These are phyloP conservation scores for Flaveria trinervia DNA, from an alignment of 129 eudicot genomes.

Conservation along the genomic window DNA sequence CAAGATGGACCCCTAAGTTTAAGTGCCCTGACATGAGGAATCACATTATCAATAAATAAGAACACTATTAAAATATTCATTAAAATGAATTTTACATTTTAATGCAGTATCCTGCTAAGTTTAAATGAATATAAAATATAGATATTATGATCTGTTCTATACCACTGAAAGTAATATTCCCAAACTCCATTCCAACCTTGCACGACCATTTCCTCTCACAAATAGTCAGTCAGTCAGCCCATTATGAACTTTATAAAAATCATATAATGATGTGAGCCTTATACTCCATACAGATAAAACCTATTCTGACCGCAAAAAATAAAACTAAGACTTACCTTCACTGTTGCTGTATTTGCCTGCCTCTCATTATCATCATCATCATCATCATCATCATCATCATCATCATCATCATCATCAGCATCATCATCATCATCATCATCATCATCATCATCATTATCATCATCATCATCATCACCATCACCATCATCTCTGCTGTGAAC, in stretches of 20 bases:
- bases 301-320: slow-evolving; percentile 24
- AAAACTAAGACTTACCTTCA: slow-evolving; percentile 33
- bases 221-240: slow-evolving; percentile 21
- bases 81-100: background rate
- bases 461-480: slow-evolving; percentile 14
- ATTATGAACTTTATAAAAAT: slow-evolving; percentile 30
- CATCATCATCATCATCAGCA: background rate
- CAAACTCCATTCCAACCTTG: slow-evolving; percentile 15
- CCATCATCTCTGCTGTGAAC: slow-evolving; percentile 17
- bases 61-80: background rate
- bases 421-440: slow-evolving; percentile 3
- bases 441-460: slow-evolving; percentile 11
- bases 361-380: background rate
- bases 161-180: slow-evolving; percentile 23
- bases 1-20: too few relatives aligned
- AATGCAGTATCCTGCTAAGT: background rate
- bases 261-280: slow-evolving; percentile 13
- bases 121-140: background rate
- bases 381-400: slow-evolving; percentile 21
- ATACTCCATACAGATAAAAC: slow-evolving; percentile 31
- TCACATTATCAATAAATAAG: background rate
- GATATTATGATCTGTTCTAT: slow-evolving; percentile 22
- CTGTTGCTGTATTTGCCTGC: background rate
- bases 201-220: slow-evolving; percentile 16
- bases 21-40: background rate